A percentile compares a stretch with the other conserved stretches of the same genome.
Conservation (phyloP, 1,139 yeast species). For the Suhomyces bokatorum region DNA sequence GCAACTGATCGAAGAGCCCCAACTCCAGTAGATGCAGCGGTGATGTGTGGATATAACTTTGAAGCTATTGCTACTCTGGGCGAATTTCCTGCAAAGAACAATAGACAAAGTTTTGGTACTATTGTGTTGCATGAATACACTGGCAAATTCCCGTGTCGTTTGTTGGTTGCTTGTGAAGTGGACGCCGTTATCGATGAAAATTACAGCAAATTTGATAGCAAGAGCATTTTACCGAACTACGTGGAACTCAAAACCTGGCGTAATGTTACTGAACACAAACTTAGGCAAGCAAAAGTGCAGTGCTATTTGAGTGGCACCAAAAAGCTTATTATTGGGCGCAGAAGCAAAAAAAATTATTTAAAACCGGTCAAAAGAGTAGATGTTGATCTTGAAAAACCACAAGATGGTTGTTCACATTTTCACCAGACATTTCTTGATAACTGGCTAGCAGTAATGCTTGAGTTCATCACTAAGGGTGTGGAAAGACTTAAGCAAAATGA, state of each 20-base stretch:
- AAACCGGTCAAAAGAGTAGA: not conserved
- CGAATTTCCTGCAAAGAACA: constrained; percentile 1
- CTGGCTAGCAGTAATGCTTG: constrained; percentile 1
- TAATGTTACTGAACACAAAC: not conserved
- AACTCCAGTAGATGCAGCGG: not conserved
- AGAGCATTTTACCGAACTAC: constrained; percentile 3
- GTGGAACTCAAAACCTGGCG: constrained; percentile 8
- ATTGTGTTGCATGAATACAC: constrained; percentile 4
- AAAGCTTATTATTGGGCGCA: not conserved
- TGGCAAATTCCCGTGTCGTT: not conserved
- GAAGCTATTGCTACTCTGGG: constrained; percentile 6
- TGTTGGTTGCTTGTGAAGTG: constrained; percentile 5
- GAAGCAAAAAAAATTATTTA: not conserved
- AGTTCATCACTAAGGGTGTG: not conserved
- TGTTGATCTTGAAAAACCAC: not conserved
- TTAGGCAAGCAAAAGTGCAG: constrained; percentile 1
- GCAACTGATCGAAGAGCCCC: not conserved
- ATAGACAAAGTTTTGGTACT: not conserved
- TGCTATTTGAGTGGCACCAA: constrained; percentile 7
- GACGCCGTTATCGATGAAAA: constrained; percentile 5
- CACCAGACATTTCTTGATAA: constrained; percentile 1
- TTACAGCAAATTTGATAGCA: not conserved
- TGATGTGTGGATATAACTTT: constrained; percentile 9
- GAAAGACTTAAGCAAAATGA: not conserved
- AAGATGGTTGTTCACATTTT: not conserved